Conservation (phyloP, 2,329 filamentous ascomycete species). For the Capronia americana region DNA sequence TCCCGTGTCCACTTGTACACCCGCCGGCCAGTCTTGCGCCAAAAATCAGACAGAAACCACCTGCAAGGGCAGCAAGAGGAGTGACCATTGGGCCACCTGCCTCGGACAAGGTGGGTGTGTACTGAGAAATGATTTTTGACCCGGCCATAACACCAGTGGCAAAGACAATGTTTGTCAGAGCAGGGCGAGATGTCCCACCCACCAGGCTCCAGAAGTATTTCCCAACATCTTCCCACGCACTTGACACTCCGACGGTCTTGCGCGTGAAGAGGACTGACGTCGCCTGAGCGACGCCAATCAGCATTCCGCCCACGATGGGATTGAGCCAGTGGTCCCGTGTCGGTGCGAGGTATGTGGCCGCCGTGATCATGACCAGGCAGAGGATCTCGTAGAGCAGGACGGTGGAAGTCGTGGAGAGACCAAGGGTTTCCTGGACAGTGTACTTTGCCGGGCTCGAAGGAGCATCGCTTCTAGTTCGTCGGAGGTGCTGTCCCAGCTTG, state of each 20-base stretch:
- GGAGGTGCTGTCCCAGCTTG: constrained; percentile 24
- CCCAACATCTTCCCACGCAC: constrained; percentile 67
- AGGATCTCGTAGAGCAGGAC: constrained; percentile 54
- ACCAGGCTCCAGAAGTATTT: constrained; percentile 58
- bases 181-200: constrained; percentile 40
- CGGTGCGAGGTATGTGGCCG: constrained; percentile 28
- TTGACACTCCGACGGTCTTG: constrained; percentile 66
- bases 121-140: constrained; percentile 34
- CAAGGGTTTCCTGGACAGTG: constrained; percentile 33
- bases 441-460: constrained; percentile 22
- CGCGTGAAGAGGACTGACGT: constrained; percentile 61
- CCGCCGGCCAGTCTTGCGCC: constrained; percentile 69
- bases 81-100: constrained; percentile 12
- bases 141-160: constrained; percentile 57
- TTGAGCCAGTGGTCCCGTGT: constrained; percentile 46
- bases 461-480: constrained; percentile 11
- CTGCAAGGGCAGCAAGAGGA: constrained; percentile 54
- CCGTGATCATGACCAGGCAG: constrained; percentile 52
- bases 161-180: constrained; percentile 58
- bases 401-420: constrained; percentile 30
- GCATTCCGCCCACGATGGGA: constrained; percentile 62
- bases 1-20: constrained; percentile 72
- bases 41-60: constrained; percentile 64
- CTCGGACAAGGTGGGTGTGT: constrained; percentile 25
- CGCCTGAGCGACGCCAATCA: constrained; percentile 65